Percentiles rank a stretch among this genome's conserved stretches.
phyloP scores from a whole-genome alignment of 345 rosid genomes.

The Bruguiera parviflora region DNA sequence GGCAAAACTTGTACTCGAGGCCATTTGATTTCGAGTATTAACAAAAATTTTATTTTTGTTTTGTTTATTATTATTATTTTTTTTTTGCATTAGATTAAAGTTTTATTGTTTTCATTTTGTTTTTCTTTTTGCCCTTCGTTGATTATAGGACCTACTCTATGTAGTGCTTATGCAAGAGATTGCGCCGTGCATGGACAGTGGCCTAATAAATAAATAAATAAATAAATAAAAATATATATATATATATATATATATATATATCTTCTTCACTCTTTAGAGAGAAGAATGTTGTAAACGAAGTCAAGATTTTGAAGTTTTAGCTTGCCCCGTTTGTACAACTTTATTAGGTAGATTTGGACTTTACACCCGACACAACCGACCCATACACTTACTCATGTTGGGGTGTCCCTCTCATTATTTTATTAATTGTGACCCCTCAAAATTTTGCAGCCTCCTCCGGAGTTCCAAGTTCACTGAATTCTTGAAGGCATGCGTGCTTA shows the following conservation, averaged over 20 bases:
- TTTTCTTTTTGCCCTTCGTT: too few relatives aligned
- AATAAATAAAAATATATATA: too few relatives aligned
- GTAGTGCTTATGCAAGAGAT: conserved; percentile 17
- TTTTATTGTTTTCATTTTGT: too few relatives aligned
- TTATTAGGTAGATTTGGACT: conserved; percentile 22
- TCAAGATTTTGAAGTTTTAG: not conserved
- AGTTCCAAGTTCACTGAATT: conserved; percentile 33
- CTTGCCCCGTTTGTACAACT: not conserved
- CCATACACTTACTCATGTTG: not conserved
- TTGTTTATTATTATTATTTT: too few relatives aligned
- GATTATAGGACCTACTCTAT: too few relatives aligned
- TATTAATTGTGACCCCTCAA: conserved; percentile 7
- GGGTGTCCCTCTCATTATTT: conserved; percentile 28
- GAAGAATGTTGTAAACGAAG: not conserved
- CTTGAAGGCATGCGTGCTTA: not conserved
- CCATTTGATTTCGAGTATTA: too few relatives aligned
- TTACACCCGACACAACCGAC: not conserved
- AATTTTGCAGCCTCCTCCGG: conserved; percentile 12
- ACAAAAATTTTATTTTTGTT: too few relatives aligned
- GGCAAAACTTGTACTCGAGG: too few relatives aligned
- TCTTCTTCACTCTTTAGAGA: not conserved
- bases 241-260: too few relatives aligned
- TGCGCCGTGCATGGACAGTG: not conserved
- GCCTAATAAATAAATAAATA: too few relatives aligned
- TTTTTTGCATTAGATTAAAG: too few relatives aligned